phyloP scores from a whole-genome alignment of 306 rosid species.

The Cucumis sativus region DNA sequence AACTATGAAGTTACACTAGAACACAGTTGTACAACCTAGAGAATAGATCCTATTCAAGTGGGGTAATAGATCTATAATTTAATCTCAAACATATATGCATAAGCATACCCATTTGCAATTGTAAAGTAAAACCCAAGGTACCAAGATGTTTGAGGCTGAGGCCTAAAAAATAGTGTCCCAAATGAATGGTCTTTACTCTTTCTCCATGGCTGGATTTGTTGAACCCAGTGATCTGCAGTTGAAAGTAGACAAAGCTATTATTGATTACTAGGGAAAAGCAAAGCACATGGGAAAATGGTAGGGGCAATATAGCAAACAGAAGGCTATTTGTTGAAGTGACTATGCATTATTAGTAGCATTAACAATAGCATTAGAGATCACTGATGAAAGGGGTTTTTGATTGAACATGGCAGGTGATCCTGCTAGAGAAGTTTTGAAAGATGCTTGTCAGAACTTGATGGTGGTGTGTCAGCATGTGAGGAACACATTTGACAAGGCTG shows the following conservation, averaged over 20 bases:
- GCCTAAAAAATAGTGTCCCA: background rate
- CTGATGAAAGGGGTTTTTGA: background rate
- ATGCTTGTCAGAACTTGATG: slow-evolving; percentile 72
- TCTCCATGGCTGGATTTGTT: background rate
- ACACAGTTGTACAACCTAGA: no score
- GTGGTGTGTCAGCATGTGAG: slow-evolving; percentile 60
- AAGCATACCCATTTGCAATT: background rate
- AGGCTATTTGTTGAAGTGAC: background rate
- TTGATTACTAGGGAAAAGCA: background rate
- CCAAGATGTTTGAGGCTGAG: background rate
- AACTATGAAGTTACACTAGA: no score
- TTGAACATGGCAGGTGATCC: slow-evolving; percentile 43
- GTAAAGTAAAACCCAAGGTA: background rate
- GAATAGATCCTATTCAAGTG: no score
- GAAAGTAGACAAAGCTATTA: background rate
- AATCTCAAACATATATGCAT: background rate
- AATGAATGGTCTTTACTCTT: background rate
- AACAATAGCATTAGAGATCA: background rate
- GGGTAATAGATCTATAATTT: no score
- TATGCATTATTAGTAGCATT: background rate
- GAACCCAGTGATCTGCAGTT: background rate
- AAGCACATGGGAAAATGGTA: background rate
- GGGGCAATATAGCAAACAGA: background rate
- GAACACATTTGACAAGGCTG: slow-evolving; percentile 49
- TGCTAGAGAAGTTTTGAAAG: slow-evolving; percentile 47